Base-by-base conservation (phyloP, 2,329 filamentous ascomycete species). In the Ophiobolus disseminans region DNA sequence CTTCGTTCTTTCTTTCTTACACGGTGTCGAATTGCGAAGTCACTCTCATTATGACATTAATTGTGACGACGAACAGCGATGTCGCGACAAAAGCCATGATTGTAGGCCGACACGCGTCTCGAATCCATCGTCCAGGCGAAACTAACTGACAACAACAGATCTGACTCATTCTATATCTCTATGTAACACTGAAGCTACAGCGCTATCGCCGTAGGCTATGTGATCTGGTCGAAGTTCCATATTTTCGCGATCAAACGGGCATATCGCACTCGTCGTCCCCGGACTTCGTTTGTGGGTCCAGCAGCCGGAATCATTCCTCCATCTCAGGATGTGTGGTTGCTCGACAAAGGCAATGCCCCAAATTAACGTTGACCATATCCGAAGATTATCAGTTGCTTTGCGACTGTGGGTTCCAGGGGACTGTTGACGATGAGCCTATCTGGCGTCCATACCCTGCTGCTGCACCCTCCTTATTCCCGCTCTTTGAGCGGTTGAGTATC, bases 281-380 rank as follows among this genome's bases (percentile, higher is more conserved):
- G 50, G 57, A 63, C 57, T 46, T 56, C 58, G 54, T 53, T 40
- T 60, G 61, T 67, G 68, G 69, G 66, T 69, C 57, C 58, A 66
- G 49, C 61, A 66, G 58, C 55, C 50, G 45, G 59, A 58, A 39
- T 9, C 38, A n/a, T 39, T 50, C 51, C 56, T 48, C 47, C 55
- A 58, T 60, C 55, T 55, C 40, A 40, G 19, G 63, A 57, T 64
- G 55, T 31, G 62, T 69, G 58, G 58, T 59, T 68, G 60, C 51
- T 70, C 64, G 48, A 60, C 67, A 72, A 72, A 72, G 69, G 69
- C 69, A 65, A 54, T 55, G 55, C 64, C 67, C 69, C 20, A 72
- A 48, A 72, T 45, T 20, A 63, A 69, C 41, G 50, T 50, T 36
- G 44, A 42, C 37, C 16, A 40, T 43, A 42, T 31, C 50, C 21